Evolutionary conservation across 192 early-diverging fungal genomes (phyloP).

Genomic region (Funneliformis mosseae): DNA sequence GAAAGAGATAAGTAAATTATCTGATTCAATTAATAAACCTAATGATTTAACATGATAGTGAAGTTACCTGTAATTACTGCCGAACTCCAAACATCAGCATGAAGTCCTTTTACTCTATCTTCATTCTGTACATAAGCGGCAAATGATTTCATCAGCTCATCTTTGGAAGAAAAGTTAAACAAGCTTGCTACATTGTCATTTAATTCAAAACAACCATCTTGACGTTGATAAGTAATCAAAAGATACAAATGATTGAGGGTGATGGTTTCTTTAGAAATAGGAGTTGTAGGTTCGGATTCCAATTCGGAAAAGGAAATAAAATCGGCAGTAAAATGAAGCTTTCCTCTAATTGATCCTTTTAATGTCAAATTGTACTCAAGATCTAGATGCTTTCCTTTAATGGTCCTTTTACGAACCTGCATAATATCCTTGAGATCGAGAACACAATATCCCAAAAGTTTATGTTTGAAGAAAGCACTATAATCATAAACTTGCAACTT

Average conservation of each 20-base stretch:
- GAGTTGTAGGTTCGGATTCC: not conserved
- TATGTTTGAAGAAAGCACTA: constrained; percentile 79
- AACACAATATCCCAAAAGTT: constrained; percentile 66
- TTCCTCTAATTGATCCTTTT: constrained; percentile 56
- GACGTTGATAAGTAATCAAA: constrained; percentile 10
- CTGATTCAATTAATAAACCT: too few relatives aligned
- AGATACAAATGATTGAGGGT: not conserved
- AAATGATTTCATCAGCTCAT: constrained; percentile 1
- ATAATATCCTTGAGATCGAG: constrained; percentile 60
- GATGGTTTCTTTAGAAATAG: not conserved
- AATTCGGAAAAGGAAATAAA: constrained; percentile 54
- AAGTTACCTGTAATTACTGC: not conserved
- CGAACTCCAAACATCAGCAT: not conserved
- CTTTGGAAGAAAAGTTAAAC: constrained; percentile 13
- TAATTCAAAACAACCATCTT: constrained; percentile 30
- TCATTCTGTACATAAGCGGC: not conserved
- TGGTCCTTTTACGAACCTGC: constrained; percentile 44
- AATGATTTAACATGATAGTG: not conserved
- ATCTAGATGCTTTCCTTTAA: constrained; percentile 19
- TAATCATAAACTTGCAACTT: constrained; percentile 77
- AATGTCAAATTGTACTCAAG: not conserved
- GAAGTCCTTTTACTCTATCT: not conserved
- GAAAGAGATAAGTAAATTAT: not conserved
- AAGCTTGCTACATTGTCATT: not conserved
- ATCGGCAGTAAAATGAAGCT: constrained; percentile 58